A percentile compares a stretch with the other conserved stretches of the same genome.
phyloP scores from a whole-genome alignment of 805 yeast species.

The Hanseniaspora thailandica region DNA sequence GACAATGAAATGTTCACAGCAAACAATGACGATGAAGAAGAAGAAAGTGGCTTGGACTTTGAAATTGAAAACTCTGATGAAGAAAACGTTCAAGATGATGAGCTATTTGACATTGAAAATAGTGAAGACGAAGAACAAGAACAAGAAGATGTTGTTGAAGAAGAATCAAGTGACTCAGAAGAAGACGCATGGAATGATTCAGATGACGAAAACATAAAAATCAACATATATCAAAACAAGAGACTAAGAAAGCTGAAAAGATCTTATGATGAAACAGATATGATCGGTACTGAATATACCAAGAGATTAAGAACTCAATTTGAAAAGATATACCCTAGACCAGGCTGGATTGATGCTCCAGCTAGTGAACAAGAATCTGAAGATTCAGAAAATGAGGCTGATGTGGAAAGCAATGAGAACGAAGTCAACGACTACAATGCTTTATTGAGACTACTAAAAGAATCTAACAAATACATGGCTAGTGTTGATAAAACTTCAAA shows the following conservation, averaged over 20 bases:
- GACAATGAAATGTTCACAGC: conserved; percentile 24
- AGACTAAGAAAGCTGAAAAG: conserved; percentile 61
- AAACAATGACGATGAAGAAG: conserved; percentile 26
- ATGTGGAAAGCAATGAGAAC: conserved; percentile 24
- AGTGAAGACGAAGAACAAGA: conserved; percentile 27
- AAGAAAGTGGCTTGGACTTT: conserved; percentile 24
- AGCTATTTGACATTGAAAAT: conserved; percentile 42
- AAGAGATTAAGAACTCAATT: conserved; percentile 60
- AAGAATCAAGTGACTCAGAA: conserved; percentile 2
- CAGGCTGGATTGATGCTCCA: conserved; percentile 56
- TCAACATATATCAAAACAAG: conserved; percentile 50
- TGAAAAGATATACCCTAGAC: conserved; percentile 64
- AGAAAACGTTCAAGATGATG: conserved; percentile 30
- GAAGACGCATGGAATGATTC: conserved; percentile 72
- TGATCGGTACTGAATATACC: conserved; percentile 52
- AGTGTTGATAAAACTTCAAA: conserved; percentile 23
- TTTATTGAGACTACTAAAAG: conserved; percentile 30
- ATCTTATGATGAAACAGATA: conserved; percentile 39
- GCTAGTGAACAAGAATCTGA: conserved; percentile 26
- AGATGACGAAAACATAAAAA: conserved; percentile 65
- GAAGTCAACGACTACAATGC: conserved; percentile 34
- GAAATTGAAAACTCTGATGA: conserved; percentile 18
- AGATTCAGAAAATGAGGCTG: conserved; percentile 23
- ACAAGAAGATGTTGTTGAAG: conserved; percentile 24
- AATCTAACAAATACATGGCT: conserved; percentile 33